phyloP scores from a whole-genome alignment of 495 filamentous ascomycete species.

The Lasiosphaeria miniovina region DNA sequence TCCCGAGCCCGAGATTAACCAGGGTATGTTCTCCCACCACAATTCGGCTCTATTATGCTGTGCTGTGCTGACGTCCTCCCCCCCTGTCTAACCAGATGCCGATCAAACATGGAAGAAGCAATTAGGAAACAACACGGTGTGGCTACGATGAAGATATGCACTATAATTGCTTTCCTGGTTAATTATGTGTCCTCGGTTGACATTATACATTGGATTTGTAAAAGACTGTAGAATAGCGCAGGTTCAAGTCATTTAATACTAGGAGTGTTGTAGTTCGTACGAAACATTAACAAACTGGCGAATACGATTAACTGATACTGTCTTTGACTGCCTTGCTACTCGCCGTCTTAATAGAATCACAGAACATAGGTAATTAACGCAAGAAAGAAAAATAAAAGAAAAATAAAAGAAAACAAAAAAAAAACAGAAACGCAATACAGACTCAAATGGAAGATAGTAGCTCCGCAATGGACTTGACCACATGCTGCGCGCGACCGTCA shows the following conservation, averaged over 20 bases:
- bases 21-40: constrained; percentile 31
- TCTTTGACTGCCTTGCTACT: too few species aligned
- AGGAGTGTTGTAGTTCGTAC: too few species aligned
- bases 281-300: too few species aligned
- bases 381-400: not conserved
- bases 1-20: constrained; percentile 55
- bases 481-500: not conserved
- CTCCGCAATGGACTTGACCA: constrained; percentile 12
- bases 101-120: too few species aligned
- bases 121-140: not conserved
- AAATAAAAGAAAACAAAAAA: not conserved
- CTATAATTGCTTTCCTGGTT: too few species aligned
- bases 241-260: too few species aligned
- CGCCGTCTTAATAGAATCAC: too few species aligned
- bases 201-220: too few species aligned
- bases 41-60: not conserved
- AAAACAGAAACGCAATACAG: not conserved
- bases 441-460: not conserved
- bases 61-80: not conserved
- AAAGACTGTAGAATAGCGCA: too few species aligned
- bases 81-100: constrained; percentile 8
- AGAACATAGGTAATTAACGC: not conserved
- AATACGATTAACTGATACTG: too few species aligned
- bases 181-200: too few species aligned
- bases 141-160: too few species aligned